Evolutionary conservation across 2,329 filamentous ascomycete genomes (phyloP).

Genomic region (Neobulgaria alba): DNA sequence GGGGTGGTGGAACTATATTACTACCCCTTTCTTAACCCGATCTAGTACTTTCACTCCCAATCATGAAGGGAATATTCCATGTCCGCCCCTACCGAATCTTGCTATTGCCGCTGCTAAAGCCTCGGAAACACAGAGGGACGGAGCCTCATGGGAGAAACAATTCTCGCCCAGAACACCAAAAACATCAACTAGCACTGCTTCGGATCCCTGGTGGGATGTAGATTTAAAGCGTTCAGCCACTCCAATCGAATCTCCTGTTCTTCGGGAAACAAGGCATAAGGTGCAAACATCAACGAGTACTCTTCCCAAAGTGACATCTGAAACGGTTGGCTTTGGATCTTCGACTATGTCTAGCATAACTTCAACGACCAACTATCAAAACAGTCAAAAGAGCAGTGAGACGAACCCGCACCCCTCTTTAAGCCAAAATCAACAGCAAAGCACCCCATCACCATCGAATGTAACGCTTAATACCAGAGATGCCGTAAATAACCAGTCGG

Average conservation of each 20-base stretch:
- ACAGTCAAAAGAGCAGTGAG: neutral
- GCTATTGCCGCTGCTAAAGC: conserved; percentile 27
- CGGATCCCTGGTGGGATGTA: conserved; percentile 33
- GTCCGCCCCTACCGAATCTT: conserved; percentile 27
- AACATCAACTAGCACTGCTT: conserved; percentile 24
- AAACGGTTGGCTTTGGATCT: conserved; percentile 13
- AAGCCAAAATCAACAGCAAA: too few species aligned
- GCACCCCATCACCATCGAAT: neutral
- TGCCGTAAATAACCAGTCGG: too few species aligned
- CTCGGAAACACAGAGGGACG: conserved; percentile 17
- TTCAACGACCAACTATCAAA: conserved; percentile 2
- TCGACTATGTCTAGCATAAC: conserved; percentile 10
- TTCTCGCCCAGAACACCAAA: conserved; percentile 26
- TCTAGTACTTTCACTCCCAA: conserved; percentile 27
- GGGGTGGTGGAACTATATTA: conserved; percentile 74
- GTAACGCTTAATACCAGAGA: neutral
- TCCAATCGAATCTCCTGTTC: conserved; percentile 9
- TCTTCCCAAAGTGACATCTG: conserved; percentile 20
- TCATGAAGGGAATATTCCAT: conserved; percentile 11
- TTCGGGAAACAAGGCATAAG: conserved; percentile 22
- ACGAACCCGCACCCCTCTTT: neutral
- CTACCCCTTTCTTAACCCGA: conserved; percentile 52
- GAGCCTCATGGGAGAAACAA: conserved; percentile 26
- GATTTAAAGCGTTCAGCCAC: conserved; percentile 13
- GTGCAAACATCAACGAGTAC: conserved; percentile 21